These are phyloP conservation scores for Bombardia bombarda DNA, from an alignment of 495 filamentous ascomycete genomes.

Conservation along the genomic window DNA sequence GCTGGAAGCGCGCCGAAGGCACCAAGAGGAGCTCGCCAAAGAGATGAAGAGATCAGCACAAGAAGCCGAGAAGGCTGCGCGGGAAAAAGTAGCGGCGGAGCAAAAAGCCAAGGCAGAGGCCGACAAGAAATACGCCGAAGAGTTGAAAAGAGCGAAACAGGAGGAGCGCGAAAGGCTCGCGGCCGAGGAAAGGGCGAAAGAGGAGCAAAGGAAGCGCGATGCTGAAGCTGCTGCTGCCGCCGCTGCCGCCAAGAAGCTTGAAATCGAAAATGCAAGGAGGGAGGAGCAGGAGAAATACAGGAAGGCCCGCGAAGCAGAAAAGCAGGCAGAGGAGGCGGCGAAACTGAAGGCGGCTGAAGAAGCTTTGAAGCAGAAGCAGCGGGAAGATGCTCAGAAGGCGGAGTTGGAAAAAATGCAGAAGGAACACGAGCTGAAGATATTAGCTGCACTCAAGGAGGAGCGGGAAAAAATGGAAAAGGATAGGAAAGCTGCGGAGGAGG, in stretches of 20 bases:
- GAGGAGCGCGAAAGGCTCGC: constrained; percentile 35
- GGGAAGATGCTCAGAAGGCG: constrained; percentile 31
- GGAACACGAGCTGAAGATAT: constrained; percentile 33
- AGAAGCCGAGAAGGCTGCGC: constrained; percentile 36
- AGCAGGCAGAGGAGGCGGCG: constrained; percentile 22
- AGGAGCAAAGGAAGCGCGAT: constrained; percentile 36
- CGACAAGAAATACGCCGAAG: constrained; percentile 25
- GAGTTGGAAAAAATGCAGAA: constrained; percentile 46
- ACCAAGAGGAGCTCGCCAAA: constrained; percentile 27
- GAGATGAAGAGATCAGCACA: constrained; percentile 31
- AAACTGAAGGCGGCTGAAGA: constrained; percentile 24
- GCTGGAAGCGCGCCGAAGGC: constrained; percentile 8
- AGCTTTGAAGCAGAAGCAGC: constrained; percentile 13
- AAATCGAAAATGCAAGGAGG: constrained; percentile 25
- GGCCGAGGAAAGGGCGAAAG: constrained; percentile 24
- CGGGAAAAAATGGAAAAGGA: constrained; percentile 28
- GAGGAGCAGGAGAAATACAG: constrained; percentile 19
- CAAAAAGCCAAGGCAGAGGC: constrained; percentile 27
- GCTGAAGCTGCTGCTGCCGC: constrained; percentile 38
- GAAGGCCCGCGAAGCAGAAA: constrained; percentile 4
- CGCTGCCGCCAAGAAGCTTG: constrained; percentile 30
- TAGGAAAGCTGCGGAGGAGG: constrained; percentile 31
- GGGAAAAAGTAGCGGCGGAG: constrained; percentile 28
- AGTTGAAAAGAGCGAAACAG: constrained; percentile 29
- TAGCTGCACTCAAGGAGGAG: constrained; percentile 22